Evolutionary conservation across 1,284 basidiomycete species (phyloP), one percentile per base, ranked within the genome.

Genomic region (Cryptococcus sp.): DNA sequence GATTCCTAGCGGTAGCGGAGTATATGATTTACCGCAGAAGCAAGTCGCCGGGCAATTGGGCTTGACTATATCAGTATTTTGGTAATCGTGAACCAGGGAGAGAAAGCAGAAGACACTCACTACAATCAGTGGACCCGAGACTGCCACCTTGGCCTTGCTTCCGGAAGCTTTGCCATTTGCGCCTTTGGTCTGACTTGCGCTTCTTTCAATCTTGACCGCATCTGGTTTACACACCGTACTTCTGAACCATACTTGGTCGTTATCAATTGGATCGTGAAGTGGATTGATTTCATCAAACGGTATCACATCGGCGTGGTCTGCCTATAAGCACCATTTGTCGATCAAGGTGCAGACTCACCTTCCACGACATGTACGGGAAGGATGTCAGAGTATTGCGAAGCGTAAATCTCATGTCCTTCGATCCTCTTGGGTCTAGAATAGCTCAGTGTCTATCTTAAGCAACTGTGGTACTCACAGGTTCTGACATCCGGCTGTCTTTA

Each of bases 281-380:
- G 61, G 55, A 49, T 62, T 57, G 23, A 48, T 41, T 44, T 66
- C 65, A 43, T 64, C 63, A 35, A 63, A 62, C 1, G 53, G 30
- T 5, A 51, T 46, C 3, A 64, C 61, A 3, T 42, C 33, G 5
- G 61, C 61, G 14, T 31, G 44, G 33, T 57, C 62, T 62, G 47
- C 14, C 31, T 15, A 10, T 10, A 41, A 10, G 10, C n/a, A 2
- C n/a, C n/a, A 41, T 10, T 41, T 41, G 30, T 15, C 10, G 31
- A 11, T 42, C 2, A 36, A 10, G 7, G 15, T 31, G 41, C 35
- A 41, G 10, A 46, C 62, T 31, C 41, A 62, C 63, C 55, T 50
- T 66, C 59, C 6, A 66, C 61, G 14, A 56, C 54, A 31, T 58
- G 58, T 15, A 65, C 59, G n/a, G 63, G 57, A 23, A 63, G 58